Conservation (phyloP, 2,329 filamentous ascomycete species). For the Ophiostoma montium region DNA sequence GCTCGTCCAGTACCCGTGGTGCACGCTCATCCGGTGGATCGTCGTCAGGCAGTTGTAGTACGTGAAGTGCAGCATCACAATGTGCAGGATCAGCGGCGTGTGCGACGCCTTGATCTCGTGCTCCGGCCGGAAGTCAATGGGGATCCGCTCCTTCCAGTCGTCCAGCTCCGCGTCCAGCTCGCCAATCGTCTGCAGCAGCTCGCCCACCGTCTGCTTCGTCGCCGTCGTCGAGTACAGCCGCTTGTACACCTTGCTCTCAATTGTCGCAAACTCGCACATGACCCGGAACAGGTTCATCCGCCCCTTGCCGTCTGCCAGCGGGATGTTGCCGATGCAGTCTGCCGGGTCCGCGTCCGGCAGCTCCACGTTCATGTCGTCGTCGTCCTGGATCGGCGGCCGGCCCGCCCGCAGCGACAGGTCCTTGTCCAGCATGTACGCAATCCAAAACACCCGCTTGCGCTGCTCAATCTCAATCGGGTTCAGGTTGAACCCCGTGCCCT, state of each 20-base stretch:
- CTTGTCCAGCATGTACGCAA: constrained; percentile 51
- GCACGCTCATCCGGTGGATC: constrained; percentile 95
- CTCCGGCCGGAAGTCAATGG: constrained; percentile 91
- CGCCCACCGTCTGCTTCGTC: constrained; percentile 79
- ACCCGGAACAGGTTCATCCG: constrained; percentile 92
- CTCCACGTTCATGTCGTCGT: constrained; percentile 83
- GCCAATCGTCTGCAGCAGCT: constrained; percentile 87
- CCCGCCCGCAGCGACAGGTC: constrained; percentile 46
- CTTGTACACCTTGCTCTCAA: constrained; percentile 91
- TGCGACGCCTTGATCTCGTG: constrained; percentile 89
- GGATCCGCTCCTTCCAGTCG: constrained; percentile 92
- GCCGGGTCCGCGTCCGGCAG: constrained; percentile 79
- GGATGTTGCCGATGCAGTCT: constrained; percentile 91
- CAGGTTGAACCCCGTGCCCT: constrained; percentile 81
- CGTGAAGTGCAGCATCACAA: constrained; percentile 87
- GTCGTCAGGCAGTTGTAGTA: constrained; percentile 98
- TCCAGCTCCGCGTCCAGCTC: constrained; percentile 83
- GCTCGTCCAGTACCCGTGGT: constrained; percentile 97
- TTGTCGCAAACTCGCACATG: constrained; percentile 82
- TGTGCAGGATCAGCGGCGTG: constrained; percentile 83
- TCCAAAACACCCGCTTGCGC: constrained; percentile 53
- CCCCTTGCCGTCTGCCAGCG: constrained; percentile 71
- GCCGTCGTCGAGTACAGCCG: constrained; percentile 85
- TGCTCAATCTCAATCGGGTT: constrained; percentile 93
- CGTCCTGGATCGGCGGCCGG: constrained; percentile 46